phyloP scores from a whole-genome alignment of 768 basidiomycete genomes.

The Lentinula raphanica region DNA sequence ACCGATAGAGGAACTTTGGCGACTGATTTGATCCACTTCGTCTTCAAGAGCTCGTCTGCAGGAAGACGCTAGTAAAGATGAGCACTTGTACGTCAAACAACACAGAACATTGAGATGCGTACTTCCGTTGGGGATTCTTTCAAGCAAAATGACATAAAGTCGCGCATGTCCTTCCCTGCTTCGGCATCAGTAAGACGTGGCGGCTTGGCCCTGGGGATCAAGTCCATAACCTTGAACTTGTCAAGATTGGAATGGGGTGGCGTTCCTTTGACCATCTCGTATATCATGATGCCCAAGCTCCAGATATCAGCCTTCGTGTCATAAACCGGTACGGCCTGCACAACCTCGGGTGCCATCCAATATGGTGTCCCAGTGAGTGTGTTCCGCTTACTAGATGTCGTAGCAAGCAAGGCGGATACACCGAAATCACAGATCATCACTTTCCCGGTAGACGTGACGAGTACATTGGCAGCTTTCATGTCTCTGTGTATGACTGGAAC shows the following conservation, averaged over 20 bases:
- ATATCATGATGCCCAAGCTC: constrained; percentile 94
- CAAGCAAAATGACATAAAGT: constrained; percentile 81
- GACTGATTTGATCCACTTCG: constrained; percentile 84
- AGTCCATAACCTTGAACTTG: constrained; percentile 79
- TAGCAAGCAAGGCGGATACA: constrained; percentile 87
- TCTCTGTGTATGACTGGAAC: constrained; percentile 95
- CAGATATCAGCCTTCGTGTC: constrained; percentile 98
- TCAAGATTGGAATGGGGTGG: constrained; percentile 91
- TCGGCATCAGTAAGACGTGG: constrained; percentile 74
- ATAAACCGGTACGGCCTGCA: constrained; percentile 82
- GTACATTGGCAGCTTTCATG: constrained; percentile 95
- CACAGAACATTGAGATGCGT: constrained; percentile 15
- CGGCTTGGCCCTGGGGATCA: constrained; percentile 82
- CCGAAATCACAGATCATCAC: constrained; percentile 98
- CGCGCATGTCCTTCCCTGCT: constrained; percentile 80
- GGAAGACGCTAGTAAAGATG: constrained; percentile 57
- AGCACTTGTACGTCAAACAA: neutral
- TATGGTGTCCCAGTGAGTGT: constrained; percentile 97
- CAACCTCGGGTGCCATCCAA: constrained; percentile 99
- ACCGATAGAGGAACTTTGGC: constrained; percentile 61
- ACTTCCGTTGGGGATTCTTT: constrained; percentile 79
- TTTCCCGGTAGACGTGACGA: constrained; percentile 82
- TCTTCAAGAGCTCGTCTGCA: constrained; percentile 83
- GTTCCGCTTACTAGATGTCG: constrained; percentile 84
- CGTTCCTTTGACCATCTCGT: constrained; percentile 95